phyloP scores from a whole-genome alignment of 192 early-diverging fungal genomes.

The Coemansia sp. region DNA sequence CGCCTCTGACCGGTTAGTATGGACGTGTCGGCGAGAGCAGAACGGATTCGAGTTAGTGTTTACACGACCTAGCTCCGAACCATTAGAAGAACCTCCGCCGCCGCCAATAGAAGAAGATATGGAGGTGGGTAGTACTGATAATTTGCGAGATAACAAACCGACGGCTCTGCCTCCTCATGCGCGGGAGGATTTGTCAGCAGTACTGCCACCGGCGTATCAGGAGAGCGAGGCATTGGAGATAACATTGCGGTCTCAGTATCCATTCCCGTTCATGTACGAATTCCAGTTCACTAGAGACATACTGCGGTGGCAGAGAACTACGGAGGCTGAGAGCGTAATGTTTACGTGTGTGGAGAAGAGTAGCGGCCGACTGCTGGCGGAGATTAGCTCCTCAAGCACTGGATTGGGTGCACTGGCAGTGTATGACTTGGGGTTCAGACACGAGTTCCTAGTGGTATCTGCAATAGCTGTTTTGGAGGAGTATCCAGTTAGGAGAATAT shows the following conservation, averaged over 20 bases:
- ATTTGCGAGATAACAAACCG: slow-evolving; percentile 28
- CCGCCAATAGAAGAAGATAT: not conserved
- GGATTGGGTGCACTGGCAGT: slow-evolving; percentile 39
- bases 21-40: slow-evolving; percentile 30
- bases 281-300: slow-evolving; percentile 18
- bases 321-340: slow-evolving; percentile 32
- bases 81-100: not conserved
- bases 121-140: slow-evolving; percentile 1
- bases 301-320: slow-evolving; percentile 35
- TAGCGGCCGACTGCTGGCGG: slow-evolving; percentile 35
- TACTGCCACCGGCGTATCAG: slow-evolving; percentile 43
- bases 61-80: slow-evolving; percentile 8
- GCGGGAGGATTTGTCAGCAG: not conserved
- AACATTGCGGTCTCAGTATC: slow-evolving; percentile 11
- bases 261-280: slow-evolving; percentile 34
- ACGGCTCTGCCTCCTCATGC: not conserved
- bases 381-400: slow-evolving; percentile 16
- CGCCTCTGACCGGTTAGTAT: slow-evolving; percentile 12
- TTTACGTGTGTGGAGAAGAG: slow-evolving; percentile 37
- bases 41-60: slow-evolving; percentile 43
- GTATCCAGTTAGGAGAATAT: slow-evolving; percentile 12
- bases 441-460: slow-evolving; percentile 45
- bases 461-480: slow-evolving; percentile 42
- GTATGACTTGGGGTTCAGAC: slow-evolving; percentile 27
- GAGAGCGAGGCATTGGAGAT: slow-evolving; percentile 23